A percentile compares a stretch with the other conserved stretches of the same genome.
Conservation (phyloP, 2,329 filamentous ascomycete genomes). For the Didymella sp. region DNA sequence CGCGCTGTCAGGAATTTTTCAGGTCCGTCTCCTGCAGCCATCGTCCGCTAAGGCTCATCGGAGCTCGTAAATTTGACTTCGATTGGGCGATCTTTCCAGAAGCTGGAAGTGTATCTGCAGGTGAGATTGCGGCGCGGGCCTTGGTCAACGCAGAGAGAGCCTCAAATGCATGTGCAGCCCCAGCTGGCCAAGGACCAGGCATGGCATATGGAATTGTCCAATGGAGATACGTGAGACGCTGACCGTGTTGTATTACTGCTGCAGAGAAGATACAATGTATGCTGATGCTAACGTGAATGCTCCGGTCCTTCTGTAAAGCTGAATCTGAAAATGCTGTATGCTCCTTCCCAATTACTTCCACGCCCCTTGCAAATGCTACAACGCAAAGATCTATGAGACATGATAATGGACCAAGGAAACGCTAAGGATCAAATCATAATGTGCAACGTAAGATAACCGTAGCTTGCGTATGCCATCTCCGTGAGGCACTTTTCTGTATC, state of each 20-base stretch:
- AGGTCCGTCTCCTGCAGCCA: conserved; percentile 1
- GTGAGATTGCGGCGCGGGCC: conserved; percentile 21
- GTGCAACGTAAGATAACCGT: conserved; percentile 1
- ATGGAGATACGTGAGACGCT: not conserved
- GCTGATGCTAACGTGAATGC: conserved; percentile 8
- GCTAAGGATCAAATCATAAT: conserved; percentile 8
- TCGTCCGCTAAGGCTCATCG: not conserved
- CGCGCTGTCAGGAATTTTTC: not conserved
- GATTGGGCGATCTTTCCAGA: conserved; percentile 12
- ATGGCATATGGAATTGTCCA: not conserved
- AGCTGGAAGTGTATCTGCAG: conserved; percentile 18
- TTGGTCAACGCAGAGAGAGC: conserved; percentile 3
- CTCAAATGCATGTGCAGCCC: conserved; percentile 7
- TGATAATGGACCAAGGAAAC: conserved; percentile 4
- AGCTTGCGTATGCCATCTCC: not conserved
- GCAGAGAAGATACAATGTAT: not conserved
- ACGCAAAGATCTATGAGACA: not conserved
- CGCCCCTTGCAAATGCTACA: conserved; percentile 8
- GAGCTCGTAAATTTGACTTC: not conserved
- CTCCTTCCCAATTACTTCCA: not conserved
- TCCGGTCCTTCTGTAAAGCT: not conserved
- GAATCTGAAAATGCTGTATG: not conserved
- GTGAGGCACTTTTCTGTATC: not conserved
- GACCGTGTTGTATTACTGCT: conserved; percentile 6
- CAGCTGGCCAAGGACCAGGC: not conserved